Base-by-base conservation (phyloP, 176 grass and related monocot genomes). In the Aegilops longissima region DNA sequence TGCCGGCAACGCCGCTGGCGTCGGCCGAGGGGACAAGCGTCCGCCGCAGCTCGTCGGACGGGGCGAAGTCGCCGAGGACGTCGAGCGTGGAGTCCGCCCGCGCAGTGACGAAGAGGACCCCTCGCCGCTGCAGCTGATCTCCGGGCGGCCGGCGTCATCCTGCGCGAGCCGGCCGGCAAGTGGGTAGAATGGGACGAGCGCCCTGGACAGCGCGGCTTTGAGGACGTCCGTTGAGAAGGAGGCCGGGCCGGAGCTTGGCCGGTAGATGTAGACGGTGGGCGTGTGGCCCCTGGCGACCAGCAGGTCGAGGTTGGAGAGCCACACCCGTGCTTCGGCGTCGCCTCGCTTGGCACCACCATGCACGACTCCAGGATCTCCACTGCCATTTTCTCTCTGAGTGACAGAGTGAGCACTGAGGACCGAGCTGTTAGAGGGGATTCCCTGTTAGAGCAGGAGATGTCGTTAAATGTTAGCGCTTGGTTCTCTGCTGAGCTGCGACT, bases 291-390 rank as follows among this genome's bases (percentile, higher is more conserved):
- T 75, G 39, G 78, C 63, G 14, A 84, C 87, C n/a, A 82, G 25
- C 3, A 92, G 82, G 49, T 95, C 93, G 13, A 92, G 73, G 82
- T 92, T 95, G 59, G 93, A 95, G 13, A 92, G 84, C 93, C 93
- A 95, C 17, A 92, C 3, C 8, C 30, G 66, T 73, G 70, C 7
- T n/a, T 52, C 18, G 87, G 81, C 21, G 80, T 87, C n/a, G 17
- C 69, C 34, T 83, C 82, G 16, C 35, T 72, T 54, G 68, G 33
- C 5, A 5, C 44, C 69, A 73, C 68, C 82, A 74, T 18, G 70
- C 70, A 75, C 16, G 61, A 80, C 8, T 65, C n/a, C 13, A 80
- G 34, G 6, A 80, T 80, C n/a, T 63, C 35, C 36, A 62, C 56
- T 25, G 77, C 54, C 77, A 78, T 77, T 58, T 56, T 66, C 64